Conservation (phyloP, 208 protist species). For the Vickermania spadyakhi region DNA sequence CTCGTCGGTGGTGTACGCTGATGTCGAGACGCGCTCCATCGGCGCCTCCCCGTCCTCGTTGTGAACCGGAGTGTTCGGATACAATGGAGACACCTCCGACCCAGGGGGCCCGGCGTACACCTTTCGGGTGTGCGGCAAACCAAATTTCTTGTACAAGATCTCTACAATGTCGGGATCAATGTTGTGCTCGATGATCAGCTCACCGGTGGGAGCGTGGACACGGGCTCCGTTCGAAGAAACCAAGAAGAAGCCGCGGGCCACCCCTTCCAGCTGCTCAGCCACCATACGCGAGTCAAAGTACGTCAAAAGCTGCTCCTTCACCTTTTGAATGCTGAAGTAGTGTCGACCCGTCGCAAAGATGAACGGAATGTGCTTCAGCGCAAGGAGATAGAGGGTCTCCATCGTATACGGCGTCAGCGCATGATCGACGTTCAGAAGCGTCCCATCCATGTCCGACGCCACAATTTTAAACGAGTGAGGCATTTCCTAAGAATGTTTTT, state of each 20-base stretch:
- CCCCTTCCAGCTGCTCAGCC: background rate
- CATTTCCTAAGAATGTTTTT: too few relatives aligned
- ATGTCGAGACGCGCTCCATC: constrained; percentile 14
- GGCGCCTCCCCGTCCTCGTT: constrained; percentile 9
- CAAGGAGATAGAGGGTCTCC: constrained; percentile 25
- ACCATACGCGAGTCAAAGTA: constrained; percentile 20
- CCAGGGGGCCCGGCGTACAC: constrained; percentile 1
- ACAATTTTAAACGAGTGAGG: constrained; percentile 6
- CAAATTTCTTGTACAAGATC: constrained; percentile 33
- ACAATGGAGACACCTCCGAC: background rate
- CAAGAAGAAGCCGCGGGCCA: constrained; percentile 31
- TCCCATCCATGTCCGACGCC: constrained; percentile 20
- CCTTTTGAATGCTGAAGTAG: constrained; percentile 20
- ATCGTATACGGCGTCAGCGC: constrained; percentile 9
- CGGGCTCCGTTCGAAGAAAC: constrained; percentile 60
- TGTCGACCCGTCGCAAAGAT: constrained; percentile 49
- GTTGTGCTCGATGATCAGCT: constrained; percentile 31
- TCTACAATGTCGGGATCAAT: constrained; percentile 33
- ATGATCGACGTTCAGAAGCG: constrained; percentile 11
- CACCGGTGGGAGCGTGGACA: constrained; percentile 31
- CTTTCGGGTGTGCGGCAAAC: constrained; percentile 15
- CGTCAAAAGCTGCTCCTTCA: constrained; percentile 6
- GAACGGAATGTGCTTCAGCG: constrained; percentile 19
- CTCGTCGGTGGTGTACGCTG: constrained; percentile 32
- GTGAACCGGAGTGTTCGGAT: constrained; percentile 8